Percentiles rank a stretch among this genome's conserved stretches.
Conservation (phyloP, 2,329 filamentous ascomycete genomes). For the Phyllosticta paracitricarpa region DNA sequence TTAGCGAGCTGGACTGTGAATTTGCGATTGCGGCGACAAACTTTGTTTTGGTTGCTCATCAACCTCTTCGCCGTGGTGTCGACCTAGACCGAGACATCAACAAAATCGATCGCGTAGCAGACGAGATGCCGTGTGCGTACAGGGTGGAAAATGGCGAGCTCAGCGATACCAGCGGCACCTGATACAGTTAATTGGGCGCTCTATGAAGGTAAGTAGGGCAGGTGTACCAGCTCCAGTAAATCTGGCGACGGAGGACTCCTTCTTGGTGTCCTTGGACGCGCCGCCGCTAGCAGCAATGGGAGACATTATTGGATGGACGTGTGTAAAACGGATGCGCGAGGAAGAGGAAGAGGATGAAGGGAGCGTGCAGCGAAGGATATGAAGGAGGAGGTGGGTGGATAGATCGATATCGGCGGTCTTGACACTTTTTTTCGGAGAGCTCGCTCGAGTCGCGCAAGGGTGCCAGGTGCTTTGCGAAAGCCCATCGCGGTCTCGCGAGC, state of each 20-base stretch:
- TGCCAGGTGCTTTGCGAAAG: conserved; percentile 1
- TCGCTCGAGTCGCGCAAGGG: conserved; percentile 8
- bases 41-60: conserved; percentile 91
- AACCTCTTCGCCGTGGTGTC: conserved; percentile 97
- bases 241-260: conserved; percentile 80
- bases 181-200: conserved; percentile 14
- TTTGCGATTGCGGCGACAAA: conserved; percentile 22
- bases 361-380: background rate
- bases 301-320: background rate
- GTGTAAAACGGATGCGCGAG: background rate
- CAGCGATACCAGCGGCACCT: conserved; percentile 90
- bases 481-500: background rate
- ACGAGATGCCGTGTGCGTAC: conserved; percentile 35
- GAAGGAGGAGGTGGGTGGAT: background rate
- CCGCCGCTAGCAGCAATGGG: conserved; percentile 13
- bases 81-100: conserved; percentile 48
- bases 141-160: conserved; percentile 86
- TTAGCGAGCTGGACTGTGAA: conserved; percentile 13
- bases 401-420: conserved; percentile 7
- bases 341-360: background rate
- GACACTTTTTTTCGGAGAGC: conserved; percentile 9
- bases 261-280: conserved; percentile 55
- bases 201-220: background rate
- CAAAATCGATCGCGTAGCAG: conserved; percentile 16
- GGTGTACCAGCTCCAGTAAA: conserved; percentile 80